Percentiles rank a stretch among this genome's conserved stretches.
phyloP scores from a whole-genome alignment of 1,284 basidiomycete species.

The Peniophora sp. region DNA sequence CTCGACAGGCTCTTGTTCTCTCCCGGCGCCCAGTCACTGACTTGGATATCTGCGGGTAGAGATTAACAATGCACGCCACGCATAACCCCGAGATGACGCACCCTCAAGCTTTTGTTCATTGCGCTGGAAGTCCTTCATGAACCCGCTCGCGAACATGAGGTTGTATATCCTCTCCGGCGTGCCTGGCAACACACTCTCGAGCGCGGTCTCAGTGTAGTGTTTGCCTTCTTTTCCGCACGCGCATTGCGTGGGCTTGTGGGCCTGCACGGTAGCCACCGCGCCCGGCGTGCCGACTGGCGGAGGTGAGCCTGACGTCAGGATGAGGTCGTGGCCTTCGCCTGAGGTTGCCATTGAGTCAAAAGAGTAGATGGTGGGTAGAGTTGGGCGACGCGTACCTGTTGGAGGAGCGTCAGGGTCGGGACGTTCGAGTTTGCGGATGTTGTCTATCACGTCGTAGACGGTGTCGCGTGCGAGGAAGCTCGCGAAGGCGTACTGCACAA shows the following conservation, averaged over 20 bases:
- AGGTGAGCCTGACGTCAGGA: slow-evolving; percentile 4
- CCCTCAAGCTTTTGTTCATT: slow-evolving; percentile 86
- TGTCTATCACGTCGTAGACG: slow-evolving; percentile 92
- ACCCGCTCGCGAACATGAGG: slow-evolving; percentile 92
- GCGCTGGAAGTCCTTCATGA: slow-evolving; percentile 90
- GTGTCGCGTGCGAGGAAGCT: slow-evolving; percentile 96
- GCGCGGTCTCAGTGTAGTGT: slow-evolving; percentile 69
- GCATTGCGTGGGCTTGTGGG: slow-evolving; percentile 61
- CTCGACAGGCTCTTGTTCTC: slow-evolving; percentile 72
- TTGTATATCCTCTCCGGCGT: slow-evolving; percentile 95
- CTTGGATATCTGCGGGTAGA: slow-evolving; percentile 84
- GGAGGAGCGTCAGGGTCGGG: slow-evolving; percentile 47
- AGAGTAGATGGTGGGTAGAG: slow-evolving; percentile 16
- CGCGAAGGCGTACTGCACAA: slow-evolving; percentile 72
- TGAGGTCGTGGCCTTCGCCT: slow-evolving; percentile 8
- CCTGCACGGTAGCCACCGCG: slow-evolving; percentile 8
- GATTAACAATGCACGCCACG: too few relatives aligned
- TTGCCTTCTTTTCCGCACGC: slow-evolving; percentile 64
- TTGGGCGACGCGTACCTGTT: slow-evolving; percentile 21
- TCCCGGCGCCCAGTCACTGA: slow-evolving; percentile 83
- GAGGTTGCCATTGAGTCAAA: slow-evolving; percentile 11
- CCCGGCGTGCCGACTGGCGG: slow-evolving; percentile 9
- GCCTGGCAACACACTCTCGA: slow-evolving; percentile 79
- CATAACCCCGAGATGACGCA: slow-evolving; percentile 42
- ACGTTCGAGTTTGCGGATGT: slow-evolving; percentile 90